phyloP scores from a whole-genome alignment of 192 early-diverging fungal genomes.

The Rhizophagus sp. region DNA sequence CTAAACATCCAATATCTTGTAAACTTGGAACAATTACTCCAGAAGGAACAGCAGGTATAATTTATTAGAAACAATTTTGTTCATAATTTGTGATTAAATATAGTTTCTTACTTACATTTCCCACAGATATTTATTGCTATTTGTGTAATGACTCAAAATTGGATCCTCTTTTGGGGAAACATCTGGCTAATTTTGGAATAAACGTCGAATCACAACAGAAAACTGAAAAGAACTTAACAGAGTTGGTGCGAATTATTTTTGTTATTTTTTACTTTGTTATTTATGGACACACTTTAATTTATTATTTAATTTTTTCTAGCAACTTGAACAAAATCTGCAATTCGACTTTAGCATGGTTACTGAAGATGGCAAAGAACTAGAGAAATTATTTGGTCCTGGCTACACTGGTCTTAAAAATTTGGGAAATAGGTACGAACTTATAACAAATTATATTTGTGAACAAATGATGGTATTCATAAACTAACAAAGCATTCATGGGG shows the following conservation, averaged over 20 bases:
- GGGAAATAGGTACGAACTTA: constrained; percentile 76
- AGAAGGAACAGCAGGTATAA: constrained; percentile 87
- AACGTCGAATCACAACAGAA: constrained; percentile 79
- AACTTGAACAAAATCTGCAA: constrained; percentile 94
- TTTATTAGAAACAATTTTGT: background rate
- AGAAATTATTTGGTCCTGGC: constrained; percentile 85
- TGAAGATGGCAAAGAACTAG: constrained; percentile 86
- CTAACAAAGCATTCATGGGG: background rate
- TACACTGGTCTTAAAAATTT: constrained; percentile 92
- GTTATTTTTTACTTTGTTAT: background rate
- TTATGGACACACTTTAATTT: background rate
- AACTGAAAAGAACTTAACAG: constrained; percentile 89
- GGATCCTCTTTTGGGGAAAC: constrained; percentile 75
- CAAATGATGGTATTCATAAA: background rate
- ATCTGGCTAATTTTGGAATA: constrained; percentile 89
- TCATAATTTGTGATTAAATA: background rate
- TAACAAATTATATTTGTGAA: background rate
- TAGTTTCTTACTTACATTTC: constrained; percentile 5
- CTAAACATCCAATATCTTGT: constrained; percentile 79
- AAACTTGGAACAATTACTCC: constrained; percentile 98
- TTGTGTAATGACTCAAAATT: constrained; percentile 77
- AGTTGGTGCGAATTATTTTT: constrained; percentile 63
- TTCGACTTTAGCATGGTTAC: constrained; percentile 99
- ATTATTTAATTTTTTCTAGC: constrained; percentile 43
- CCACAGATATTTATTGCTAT: constrained; percentile 82